Base-by-base conservation (phyloP, 129 eudicot species). In the Escallonia herrerae region DNA sequence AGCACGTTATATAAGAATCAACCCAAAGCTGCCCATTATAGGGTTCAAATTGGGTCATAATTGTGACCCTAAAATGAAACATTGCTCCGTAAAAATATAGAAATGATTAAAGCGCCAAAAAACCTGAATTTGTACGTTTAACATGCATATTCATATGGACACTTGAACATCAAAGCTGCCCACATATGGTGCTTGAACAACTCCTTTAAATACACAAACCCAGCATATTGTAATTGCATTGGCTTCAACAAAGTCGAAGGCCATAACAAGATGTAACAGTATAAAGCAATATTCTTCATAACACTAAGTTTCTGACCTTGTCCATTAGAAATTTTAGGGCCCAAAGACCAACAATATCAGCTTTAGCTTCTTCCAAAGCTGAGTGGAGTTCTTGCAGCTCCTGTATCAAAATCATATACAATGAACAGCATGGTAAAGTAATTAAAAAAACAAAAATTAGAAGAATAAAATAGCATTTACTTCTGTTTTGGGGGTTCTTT, bases 271-370 rank as follows among this genome's bases (percentile, higher is more conserved):
- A 40, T 42, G 42, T 7, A 8, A 39, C 5, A 14, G 43, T 52
- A 62, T 5, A 4, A 3, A 51, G 60, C 15, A 66, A 8, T n/a
- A 14, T 14, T n/a, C 5, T 13, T 51, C 7, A 5, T 0, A 38
- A 11, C 2, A 7, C 33, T 4, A 42, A 11, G 5, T 46, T 61
- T 59, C 69, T 43, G 44, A 91, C 98, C 98, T 85, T 76, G 60
- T 68, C 73, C 63, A 86, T 73, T n/a, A 88, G 80, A 76, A 85
- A 93, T 51, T 81, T 79, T n/a, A 93, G 74, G 75, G 98, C 98
- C 98, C 98, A 93, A 13, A 93, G 91, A 54, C 98, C 95, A 68
- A 93, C 98, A 64, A 93, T 93, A 76, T 93, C 98, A 57, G 98
- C 98, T 77, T 93, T 93, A 55, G 96, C 98, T 88, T 93, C 98